These are phyloP conservation scores for Geotrichum citri-aurantii DNA, from an alignment of 1,139 yeast genomes.

Conservation along the genomic window DNA sequence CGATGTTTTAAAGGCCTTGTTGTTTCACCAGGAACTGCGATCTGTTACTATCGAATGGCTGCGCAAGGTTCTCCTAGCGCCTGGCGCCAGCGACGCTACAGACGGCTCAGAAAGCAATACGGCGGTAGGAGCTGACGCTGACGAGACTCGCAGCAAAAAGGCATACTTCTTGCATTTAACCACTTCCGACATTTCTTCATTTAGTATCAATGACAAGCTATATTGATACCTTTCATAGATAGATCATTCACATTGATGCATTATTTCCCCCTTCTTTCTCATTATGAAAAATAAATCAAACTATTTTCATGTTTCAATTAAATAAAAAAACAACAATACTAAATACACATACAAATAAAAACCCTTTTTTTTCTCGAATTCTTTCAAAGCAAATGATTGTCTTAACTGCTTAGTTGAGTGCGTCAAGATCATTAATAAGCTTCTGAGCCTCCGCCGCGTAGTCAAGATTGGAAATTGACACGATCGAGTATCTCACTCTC, in stretches of 20 bases:
- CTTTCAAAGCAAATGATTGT: not conserved
- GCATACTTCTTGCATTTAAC: not conserved
- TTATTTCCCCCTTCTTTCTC: not conserved
- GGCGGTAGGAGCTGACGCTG: not conserved
- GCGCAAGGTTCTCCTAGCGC: not conserved
- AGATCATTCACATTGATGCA: not conserved
- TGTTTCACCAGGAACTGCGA: not conserved
- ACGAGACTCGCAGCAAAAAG: not conserved
- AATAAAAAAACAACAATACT: not conserved
- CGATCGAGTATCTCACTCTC: slow-evolving; percentile 69
- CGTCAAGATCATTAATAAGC: slow-evolving; percentile 32
- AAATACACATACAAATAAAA: not conserved
- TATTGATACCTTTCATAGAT: not conserved
- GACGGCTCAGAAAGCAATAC: not conserved
- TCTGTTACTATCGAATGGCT: not conserved
- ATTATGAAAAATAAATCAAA: not conserved
- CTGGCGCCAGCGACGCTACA: not conserved
- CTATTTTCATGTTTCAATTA: not conserved
- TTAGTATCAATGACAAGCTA: not conserved
- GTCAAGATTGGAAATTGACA: slow-evolving; percentile 51
- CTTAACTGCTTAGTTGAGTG: not conserved
- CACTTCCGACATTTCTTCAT: not conserved
- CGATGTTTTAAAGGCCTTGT: not conserved
- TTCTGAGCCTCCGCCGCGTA: slow-evolving; percentile 57
- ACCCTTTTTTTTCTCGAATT: not conserved